Percentiles rank a stretch among this genome's conserved stretches.
phyloP scores from a whole-genome alignment of 495 filamentous ascomycete species.

The Letharia lupina region DNA sequence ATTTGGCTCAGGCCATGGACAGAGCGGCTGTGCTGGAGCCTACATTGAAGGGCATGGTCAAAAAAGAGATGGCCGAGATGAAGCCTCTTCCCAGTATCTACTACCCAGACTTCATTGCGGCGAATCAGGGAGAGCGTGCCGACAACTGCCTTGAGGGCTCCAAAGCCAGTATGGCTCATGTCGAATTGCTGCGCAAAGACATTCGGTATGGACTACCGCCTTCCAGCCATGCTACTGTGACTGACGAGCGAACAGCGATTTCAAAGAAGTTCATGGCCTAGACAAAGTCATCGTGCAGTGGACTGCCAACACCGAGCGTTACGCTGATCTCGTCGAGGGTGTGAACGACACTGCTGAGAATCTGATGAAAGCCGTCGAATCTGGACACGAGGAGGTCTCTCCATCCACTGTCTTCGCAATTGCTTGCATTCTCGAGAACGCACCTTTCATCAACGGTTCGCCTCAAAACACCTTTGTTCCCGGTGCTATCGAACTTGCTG shows the following conservation, averaged over 20 bases:
- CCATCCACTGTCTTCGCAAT: conserved; percentile 96
- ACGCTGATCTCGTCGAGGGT: conserved; percentile 74
- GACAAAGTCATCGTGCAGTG: conserved; percentile 98
- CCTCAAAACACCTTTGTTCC: conserved; percentile 99
- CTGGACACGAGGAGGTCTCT: conserved; percentile 78
- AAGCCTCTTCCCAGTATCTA: conserved; percentile 90
- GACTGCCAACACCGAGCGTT: conserved; percentile 99
- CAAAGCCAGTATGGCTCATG: conserved; percentile 77
- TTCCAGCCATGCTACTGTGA: background rate
- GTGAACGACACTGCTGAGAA: conserved; percentile 97
- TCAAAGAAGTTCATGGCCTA: conserved; percentile 75
- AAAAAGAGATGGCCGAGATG: conserved; percentile 87
- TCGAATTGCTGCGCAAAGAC: conserved; percentile 89
- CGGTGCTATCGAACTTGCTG: conserved; percentile 82
- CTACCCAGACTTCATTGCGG: conserved; percentile 98
- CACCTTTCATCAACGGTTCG: conserved; percentile 98
- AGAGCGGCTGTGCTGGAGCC: conserved; percentile 91
- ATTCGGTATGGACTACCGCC: conserved; percentile 58
- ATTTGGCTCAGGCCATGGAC: conserved; percentile 89
- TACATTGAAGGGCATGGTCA: conserved; percentile 74
- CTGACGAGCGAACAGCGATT: conserved; percentile 50
- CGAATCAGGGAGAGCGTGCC: conserved; percentile 95
- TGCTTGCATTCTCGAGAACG: conserved; percentile 79
- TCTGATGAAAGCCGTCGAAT: conserved; percentile 75
- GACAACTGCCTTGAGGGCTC: conserved; percentile 80